Conservation (phyloP, 148 eudicot genomes). For the Diospyros kaki region DNA sequence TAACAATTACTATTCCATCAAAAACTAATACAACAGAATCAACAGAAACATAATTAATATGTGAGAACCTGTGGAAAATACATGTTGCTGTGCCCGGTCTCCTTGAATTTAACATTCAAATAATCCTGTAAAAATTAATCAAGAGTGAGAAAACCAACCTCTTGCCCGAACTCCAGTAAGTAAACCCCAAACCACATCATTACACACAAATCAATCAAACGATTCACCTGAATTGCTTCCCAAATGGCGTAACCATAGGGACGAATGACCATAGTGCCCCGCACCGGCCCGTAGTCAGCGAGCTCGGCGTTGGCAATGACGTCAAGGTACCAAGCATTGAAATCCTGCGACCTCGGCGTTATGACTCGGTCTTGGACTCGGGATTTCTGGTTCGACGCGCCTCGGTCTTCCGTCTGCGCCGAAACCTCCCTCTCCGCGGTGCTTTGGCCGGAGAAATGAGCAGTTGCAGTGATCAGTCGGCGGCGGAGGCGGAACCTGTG, state of each 20-base stretch:
- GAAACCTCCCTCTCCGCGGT: constrained; percentile 32
- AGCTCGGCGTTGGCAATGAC: constrained; percentile 78
- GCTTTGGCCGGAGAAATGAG: constrained; percentile 32
- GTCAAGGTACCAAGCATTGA: constrained; percentile 92
- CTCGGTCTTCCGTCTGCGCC: constrained; percentile 13
- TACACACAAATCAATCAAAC: background rate
- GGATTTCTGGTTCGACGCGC: constrained; percentile 15
- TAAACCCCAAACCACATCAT: no score
- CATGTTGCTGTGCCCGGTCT: constrained; percentile 97
- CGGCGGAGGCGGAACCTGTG: constrained; percentile 24
- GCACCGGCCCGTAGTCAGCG: constrained; percentile 96
- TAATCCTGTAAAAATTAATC: constrained; percentile 53
- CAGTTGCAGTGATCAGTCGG: constrained; percentile 15
- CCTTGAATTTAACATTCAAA: constrained; percentile 89
- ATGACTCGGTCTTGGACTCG: constrained; percentile 47
- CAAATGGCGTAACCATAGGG: constrained; percentile 98
- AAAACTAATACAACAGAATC: background rate
- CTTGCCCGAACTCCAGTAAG: background rate
- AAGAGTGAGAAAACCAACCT: background rate
- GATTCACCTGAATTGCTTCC: constrained; percentile 85
- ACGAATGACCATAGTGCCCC: constrained; percentile 98
- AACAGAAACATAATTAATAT: background rate
- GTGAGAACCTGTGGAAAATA: constrained; percentile 86
- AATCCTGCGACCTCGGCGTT: constrained; percentile 84
- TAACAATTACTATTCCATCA: background rate